A percentile compares a stretch with the other conserved stretches of the same genome.
Conservation (phyloP, 768 basidiomycete species). For the Lactarius hatsudake region DNA sequence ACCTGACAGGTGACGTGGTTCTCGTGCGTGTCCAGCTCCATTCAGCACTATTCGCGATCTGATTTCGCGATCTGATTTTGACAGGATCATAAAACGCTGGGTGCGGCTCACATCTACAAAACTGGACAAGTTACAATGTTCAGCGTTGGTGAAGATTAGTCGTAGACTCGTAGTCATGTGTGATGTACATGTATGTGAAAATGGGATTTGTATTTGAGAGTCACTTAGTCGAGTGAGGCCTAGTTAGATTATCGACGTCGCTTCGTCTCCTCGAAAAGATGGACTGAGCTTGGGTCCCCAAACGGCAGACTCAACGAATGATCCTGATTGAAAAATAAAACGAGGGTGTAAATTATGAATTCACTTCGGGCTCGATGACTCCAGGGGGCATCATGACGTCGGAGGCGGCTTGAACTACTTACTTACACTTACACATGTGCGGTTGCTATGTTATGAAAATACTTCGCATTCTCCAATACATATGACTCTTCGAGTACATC, state of each 20-base stretch:
- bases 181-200: background rate
- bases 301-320: background rate
- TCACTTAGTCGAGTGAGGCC: no score
- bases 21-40: background rate
- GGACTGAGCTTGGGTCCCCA: background rate
- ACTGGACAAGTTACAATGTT: background rate
- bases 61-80: background rate
- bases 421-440: background rate
- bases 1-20: background rate
- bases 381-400: background rate
- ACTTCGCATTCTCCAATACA: background rate
- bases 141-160: background rate
- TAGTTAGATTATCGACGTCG: no score
- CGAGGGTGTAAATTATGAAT: background rate
- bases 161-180: background rate
- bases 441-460: background rate
- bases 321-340: background rate
- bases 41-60: background rate
- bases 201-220: background rate
- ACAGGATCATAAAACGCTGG: background rate
- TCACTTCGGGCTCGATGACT: background rate
- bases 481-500: background rate
- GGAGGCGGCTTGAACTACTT: background rate
- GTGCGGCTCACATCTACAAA: background rate
- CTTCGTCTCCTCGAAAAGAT: no score